Percentiles rank a stretch among this genome's conserved stretches.
Evolutionary conservation across 2,329 filamentous ascomycete genomes (phyloP).

Genomic region (Lachnellula cervina): DNA sequence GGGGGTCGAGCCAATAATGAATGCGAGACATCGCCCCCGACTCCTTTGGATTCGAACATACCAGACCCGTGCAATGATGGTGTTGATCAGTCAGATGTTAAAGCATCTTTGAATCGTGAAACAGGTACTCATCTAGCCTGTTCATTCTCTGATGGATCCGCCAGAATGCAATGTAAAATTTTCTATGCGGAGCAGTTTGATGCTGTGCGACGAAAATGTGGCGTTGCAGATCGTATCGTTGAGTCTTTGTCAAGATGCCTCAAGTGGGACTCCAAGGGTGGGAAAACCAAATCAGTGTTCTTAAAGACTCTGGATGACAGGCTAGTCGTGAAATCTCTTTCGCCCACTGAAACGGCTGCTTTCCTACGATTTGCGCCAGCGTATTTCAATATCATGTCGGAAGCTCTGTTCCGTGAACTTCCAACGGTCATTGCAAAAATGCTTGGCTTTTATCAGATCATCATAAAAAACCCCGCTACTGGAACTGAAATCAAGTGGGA

Average conservation of each 20-base stretch:
- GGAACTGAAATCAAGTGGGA: conserved; percentile 94
- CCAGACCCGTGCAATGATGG: conserved; percentile 30
- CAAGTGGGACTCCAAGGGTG: conserved; percentile 97
- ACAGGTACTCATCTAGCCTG: conserved; percentile 95
- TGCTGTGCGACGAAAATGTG: conserved; percentile 86
- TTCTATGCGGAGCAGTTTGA: conserved; percentile 99
- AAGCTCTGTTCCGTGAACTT: conserved; percentile 90
- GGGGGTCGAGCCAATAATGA: conserved; percentile 40
- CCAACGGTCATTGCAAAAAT: conserved; percentile 98
- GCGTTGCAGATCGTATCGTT: conserved; percentile 86
- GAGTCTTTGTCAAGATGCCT: conserved; percentile 92
- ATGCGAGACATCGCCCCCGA: conserved; percentile 26
- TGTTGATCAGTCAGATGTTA: conserved; percentile 65
- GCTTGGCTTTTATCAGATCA: conserved; percentile 96
- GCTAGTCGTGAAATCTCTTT: conserved; percentile 74
- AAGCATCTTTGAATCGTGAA: conserved; percentile 76
- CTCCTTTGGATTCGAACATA: conserved; percentile 24
- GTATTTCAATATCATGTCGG: conserved; percentile 96
- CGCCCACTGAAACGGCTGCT: conserved; percentile 84
- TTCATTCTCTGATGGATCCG: conserved; percentile 89
- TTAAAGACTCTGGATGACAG: conserved; percentile 94
- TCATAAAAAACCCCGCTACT: conserved; percentile 90
- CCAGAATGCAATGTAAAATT: conserved; percentile 95
- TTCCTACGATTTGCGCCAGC: conserved; percentile 94
- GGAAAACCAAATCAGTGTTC: conserved; percentile 96